Evolutionary conservation across 208 protist genomes (phyloP).

Genomic region (Acanthamoeba castellanii): DNA sequence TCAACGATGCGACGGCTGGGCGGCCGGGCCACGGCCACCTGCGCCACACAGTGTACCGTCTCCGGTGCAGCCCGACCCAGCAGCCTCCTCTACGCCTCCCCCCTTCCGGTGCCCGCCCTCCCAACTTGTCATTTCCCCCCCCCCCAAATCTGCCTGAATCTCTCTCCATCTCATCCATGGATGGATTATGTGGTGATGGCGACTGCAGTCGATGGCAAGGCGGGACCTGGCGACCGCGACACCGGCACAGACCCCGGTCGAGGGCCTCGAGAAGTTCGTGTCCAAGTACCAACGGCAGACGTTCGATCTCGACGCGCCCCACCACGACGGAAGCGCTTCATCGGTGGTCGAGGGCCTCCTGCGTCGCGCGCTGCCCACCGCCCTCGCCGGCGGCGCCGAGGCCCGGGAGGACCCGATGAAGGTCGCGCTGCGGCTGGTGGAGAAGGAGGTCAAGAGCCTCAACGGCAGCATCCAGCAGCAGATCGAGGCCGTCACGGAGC

Average conservation of each 20-base stretch:
- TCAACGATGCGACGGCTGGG: background rate
- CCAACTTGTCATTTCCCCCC: too few species aligned
- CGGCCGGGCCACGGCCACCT: background rate
- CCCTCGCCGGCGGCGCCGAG: background rate
- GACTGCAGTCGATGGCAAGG: background rate
- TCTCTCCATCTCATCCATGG: too few species aligned
- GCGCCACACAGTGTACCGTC: background rate
- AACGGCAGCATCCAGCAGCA: constrained; percentile 64
- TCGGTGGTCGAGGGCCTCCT: constrained; percentile 23
- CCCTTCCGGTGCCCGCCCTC: background rate
- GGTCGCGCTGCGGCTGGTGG: constrained; percentile 47
- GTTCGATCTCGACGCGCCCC: constrained; percentile 35
- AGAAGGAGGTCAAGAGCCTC: constrained; percentile 62
- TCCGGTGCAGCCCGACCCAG: too few species aligned
- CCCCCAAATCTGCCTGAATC: too few species aligned
- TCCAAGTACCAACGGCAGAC: constrained; percentile 54
- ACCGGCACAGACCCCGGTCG: background rate
- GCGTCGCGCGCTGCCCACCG: constrained; percentile 17
- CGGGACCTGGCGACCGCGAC: background rate
- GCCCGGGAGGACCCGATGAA: constrained; percentile 67
- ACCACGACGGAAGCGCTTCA: constrained; percentile 38
- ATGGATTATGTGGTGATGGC: background rate
- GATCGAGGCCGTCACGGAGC: constrained; percentile 70
- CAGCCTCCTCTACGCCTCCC: background rate
- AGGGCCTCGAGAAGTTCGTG: constrained; percentile 45